Percentiles rank a stretch among this genome's conserved stretches.
Evolutionary conservation across 2,329 filamentous ascomycete genomes (phyloP).

Genomic region (Cadophora sp.): DNA sequence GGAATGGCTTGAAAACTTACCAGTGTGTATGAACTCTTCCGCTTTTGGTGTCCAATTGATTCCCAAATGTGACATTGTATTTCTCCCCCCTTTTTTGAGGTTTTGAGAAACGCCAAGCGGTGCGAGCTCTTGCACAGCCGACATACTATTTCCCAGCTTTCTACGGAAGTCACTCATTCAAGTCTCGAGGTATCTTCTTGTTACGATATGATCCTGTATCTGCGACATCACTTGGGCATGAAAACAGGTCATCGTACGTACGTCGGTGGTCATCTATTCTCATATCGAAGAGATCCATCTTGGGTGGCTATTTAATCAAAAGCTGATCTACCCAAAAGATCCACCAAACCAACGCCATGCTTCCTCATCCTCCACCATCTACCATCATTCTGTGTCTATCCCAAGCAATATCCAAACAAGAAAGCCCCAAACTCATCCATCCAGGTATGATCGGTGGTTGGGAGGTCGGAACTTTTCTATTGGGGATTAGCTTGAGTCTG

Average conservation of each 20-base stretch:
- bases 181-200: no score
- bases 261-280: neutral
- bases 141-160: neutral
- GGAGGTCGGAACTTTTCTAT: neutral
- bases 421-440: neutral
- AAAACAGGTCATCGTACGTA: neutral
- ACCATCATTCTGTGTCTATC: neutral
- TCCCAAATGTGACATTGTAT: neutral
- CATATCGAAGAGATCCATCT: neutral
- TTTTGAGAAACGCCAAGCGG: neutral
- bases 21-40: neutral
- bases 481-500: neutral
- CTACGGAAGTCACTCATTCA: no score
- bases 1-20: neutral
- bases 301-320: neutral
- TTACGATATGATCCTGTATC: neutral
- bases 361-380: neutral
- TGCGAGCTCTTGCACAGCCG: neutral
- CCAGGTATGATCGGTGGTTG: neutral
- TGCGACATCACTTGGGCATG: neutral
- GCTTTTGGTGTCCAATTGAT: neutral
- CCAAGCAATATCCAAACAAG: neutral
- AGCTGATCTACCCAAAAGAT: neutral
- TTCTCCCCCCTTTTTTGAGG: neutral
- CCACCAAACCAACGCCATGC: neutral